Evolutionary conservation across 2,329 filamentous ascomycete genomes (phyloP), one percentile per base, ranked within the genome.

Genomic region (Fusarium musae): DNA sequence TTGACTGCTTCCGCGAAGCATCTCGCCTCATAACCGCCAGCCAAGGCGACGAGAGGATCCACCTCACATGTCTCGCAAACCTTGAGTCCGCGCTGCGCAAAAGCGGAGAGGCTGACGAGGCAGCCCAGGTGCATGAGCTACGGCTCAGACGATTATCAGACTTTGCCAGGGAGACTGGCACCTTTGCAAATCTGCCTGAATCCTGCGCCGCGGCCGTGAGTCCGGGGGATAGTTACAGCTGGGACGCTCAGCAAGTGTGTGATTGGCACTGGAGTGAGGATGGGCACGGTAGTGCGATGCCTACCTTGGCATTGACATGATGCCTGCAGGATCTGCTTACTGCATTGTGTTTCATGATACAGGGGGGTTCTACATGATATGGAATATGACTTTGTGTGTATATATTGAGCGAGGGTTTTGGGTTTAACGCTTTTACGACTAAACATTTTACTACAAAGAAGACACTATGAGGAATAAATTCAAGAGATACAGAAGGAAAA

Each of bases 11-110:
- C 52, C 73, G 78, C 34, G 72, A 79, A 58, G 80, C 80, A 19
- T 78, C 77, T 9, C 72, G 73, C 7, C 74, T 81, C 21, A 79
- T 79, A 12, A 54, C 79, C 6, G 69, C 73, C 19, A 69, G 74
- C 23, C 78, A 78, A 43, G 77, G 75, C 15, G 80, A 82, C 56
- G 79, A 81, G 69, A 78, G 80, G 28, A 70, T 81, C 19, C 71
- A 79, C 23, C 74, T 78, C 53, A 79, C 79, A 9, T 79, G 79
- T n/a, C 68, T 82, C n/a, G 78, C 79, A 21, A 82, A 82, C 61
- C 73, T 82, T 28, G 80, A 82, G 58, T 77, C 66, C 15, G 75
- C 78, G 8, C 66, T 80, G 26, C 70, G 64, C 52, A 76, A 75
- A 53, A 60, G 69, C 36, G 70, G 77, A 59, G 70, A 71, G 56